phyloP scores from a whole-genome alignment of 495 filamentous ascomycete species.

The Trichoderma reesei region DNA sequence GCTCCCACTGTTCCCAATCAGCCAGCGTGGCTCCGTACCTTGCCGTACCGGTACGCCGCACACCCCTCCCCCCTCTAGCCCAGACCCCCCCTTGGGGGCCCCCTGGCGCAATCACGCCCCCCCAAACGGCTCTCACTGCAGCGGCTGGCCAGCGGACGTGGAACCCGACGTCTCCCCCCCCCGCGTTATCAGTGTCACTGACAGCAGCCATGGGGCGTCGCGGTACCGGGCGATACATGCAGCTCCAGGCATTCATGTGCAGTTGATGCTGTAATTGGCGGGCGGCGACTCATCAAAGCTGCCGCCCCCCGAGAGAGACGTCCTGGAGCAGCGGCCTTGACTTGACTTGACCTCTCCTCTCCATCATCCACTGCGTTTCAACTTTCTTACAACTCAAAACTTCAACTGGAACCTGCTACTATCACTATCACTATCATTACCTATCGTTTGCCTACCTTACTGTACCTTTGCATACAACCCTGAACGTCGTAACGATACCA shows the following conservation, averaged over 20 bases:
- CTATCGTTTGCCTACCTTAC: not conserved
- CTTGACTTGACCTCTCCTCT: not conserved
- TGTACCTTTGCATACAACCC: not conserved
- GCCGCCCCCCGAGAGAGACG: not conserved
- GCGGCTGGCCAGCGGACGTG: not conserved
- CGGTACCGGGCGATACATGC: not conserved
- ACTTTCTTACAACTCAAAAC: not conserved
- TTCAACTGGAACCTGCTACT: no score
- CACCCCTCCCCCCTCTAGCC: not conserved
- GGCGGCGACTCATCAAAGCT: conserved; percentile 6
- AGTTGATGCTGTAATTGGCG: conserved; percentile 6
- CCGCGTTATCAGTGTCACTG: conserved; percentile 5
- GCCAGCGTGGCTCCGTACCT: not conserved
- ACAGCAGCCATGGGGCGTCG: not conserved
- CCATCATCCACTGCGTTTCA: not conserved
- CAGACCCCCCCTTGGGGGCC: not conserved
- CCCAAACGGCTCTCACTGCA: not conserved
- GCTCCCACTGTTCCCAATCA: not conserved
- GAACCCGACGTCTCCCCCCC: not conserved
- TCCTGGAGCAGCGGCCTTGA: not conserved
- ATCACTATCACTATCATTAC: no score
- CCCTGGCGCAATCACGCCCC: not conserved
- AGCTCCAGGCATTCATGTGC: not conserved
- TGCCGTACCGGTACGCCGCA: not conserved
- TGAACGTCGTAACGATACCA: not conserved